Evolutionary conservation across 345 rosid genomes (phyloP).

Genomic region (Geranium brycei): DNA sequence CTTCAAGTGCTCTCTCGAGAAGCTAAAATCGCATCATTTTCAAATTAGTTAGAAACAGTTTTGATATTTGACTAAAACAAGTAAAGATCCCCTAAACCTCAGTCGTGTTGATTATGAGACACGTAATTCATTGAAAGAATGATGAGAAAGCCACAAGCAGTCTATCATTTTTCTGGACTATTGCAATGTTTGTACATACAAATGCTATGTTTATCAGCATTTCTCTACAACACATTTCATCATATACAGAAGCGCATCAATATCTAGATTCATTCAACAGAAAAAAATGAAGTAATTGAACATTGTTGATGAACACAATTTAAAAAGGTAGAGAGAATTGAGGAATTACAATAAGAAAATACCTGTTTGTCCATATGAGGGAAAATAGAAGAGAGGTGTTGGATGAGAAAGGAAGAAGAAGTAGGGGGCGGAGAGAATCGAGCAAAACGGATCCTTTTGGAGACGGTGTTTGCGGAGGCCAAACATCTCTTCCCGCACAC

Average conservation of each 20-base stretch:
- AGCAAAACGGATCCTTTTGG: slow-evolving; percentile 57
- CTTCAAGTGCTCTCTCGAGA: slow-evolving; percentile 60
- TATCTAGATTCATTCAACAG: not conserved
- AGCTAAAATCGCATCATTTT: slow-evolving; percentile 24
- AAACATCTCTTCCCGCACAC: slow-evolving; percentile 91
- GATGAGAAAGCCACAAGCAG: no score
- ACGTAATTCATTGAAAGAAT: not conserved
- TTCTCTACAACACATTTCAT: not conserved
- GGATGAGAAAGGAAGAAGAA: slow-evolving; percentile 24
- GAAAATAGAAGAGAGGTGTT: slow-evolving; percentile 43
- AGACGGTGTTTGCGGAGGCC: slow-evolving; percentile 39
- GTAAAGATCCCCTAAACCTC: no score
- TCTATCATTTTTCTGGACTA: no score
- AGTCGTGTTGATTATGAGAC: no score
- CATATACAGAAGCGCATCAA: not conserved
- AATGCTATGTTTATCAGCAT: no score
- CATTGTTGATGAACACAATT: not conserved
- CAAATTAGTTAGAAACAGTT: not conserved
- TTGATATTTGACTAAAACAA: not conserved
- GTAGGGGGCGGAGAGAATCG: slow-evolving; percentile 40
- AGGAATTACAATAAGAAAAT: not conserved
- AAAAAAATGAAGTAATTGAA: not conserved
- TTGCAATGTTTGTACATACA: not conserved
- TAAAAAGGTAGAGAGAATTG: not conserved
- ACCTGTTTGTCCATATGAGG: slow-evolving; percentile 84